Evolutionary conservation across 148 eudicot species (phyloP), one percentile per base, ranked within the genome.

Genomic region (Hydrangea macrophylla): DNA sequence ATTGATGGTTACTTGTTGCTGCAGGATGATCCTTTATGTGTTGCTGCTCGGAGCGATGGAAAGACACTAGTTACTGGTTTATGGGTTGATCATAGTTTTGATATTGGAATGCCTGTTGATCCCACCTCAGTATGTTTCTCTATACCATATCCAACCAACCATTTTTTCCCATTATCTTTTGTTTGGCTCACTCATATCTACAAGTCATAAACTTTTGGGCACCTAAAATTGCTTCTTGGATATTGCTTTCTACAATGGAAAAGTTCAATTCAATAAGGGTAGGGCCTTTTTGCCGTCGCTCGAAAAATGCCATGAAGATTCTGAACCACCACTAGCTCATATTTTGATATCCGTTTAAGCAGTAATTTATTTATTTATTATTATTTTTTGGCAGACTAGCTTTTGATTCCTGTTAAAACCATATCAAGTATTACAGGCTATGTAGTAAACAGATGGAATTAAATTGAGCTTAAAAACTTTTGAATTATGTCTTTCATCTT

Each of bases 11-110:
- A 31, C 13, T n/a, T 65, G 9, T 45, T 24, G 31, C 53, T 68
- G 69, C 69, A 94, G 99, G 97, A 94, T 81, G 99, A 94, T 77
- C 90, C 91, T n/a, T 55, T 88, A 11, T 94, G 97, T 68, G 82
- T 88, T 64, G 80, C 86, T 58, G 96, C 97, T 62, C 78, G 86
- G 78, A 68, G 59, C 22, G 96, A 90, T 72, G 80, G 85, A 60
- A 94, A 94, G 80, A 60, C 40, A 55, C 65, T 94, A 69, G 93
- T 88, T 27, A 80, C 82, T 4, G 71, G 73, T 33, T 62, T 87
- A 70, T 94, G 99, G 99, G 79, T 91, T 73, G 81, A 81, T 58
- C 89, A 87, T 37, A 84, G 90, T 72, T 74, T 81, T 55, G 91
- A 89, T 33, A 57, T 50, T 51, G 93, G 86, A 60, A 71, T 56